These are phyloP conservation scores for Amanita pallidorosea DNA, from an alignment of 768 basidiomycete genomes.

Conservation along the genomic window DNA sequence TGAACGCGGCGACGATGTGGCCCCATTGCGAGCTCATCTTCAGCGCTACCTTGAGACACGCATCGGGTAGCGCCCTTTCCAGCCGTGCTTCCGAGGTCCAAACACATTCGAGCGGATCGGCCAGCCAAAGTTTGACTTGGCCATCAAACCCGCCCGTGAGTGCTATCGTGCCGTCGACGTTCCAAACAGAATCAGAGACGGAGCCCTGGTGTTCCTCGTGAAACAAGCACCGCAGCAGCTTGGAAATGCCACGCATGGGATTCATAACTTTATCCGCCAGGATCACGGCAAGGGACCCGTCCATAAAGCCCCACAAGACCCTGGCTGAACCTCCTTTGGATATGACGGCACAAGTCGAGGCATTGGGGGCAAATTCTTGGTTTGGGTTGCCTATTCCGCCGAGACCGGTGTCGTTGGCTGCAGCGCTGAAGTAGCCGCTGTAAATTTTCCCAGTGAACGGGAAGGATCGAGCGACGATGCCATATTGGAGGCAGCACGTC, in stretches of 20 bases:
- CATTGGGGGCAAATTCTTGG: constrained; percentile 59
- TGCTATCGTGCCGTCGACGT: constrained; percentile 17
- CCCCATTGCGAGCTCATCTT: constrained; percentile 23
- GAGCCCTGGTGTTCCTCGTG: constrained; percentile 53
- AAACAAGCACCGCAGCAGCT: constrained; percentile 36
- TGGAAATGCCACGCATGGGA: constrained; percentile 30
- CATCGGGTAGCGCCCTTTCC: constrained; percentile 29
- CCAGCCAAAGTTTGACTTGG: constrained; percentile 65
- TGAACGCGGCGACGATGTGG: constrained; percentile 36
- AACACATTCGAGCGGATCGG: constrained; percentile 37
- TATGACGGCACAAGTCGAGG: constrained; percentile 45
- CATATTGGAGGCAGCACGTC: constrained; percentile 53
- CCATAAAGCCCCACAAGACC: constrained; percentile 63
- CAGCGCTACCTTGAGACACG: constrained; percentile 39
- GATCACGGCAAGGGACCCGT: constrained; percentile 58
- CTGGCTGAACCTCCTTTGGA: constrained; percentile 59
- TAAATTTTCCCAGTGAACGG: constrained; percentile 62
- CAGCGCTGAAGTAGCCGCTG: constrained; percentile 45
- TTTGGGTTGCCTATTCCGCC: constrained; percentile 63
- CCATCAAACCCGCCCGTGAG: constrained; percentile 56
- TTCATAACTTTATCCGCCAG: constrained; percentile 52
- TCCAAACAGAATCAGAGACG: constrained; percentile 48
- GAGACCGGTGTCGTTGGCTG: constrained; percentile 43
- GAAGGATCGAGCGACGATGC: constrained; percentile 62
- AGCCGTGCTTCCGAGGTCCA: constrained; percentile 47